Conservation (phyloP, 768 basidiomycete genomes). For the Kwoniella newhampshirensis region DNA sequence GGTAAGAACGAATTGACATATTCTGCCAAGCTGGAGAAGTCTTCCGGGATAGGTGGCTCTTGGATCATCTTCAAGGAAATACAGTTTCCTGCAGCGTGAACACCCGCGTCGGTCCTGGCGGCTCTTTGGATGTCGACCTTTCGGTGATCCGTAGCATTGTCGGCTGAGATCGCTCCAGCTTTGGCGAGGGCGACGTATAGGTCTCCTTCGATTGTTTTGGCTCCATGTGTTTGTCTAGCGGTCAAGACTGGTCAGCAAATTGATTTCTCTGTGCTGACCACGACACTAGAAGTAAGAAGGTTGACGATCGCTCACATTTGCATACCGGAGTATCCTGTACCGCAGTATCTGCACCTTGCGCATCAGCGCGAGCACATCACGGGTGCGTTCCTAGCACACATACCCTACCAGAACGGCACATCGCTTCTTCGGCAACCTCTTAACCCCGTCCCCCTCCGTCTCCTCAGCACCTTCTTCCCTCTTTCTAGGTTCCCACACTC, state of each 20-base stretch:
- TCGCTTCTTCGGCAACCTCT: conserved; percentile 42
- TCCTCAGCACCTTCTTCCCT: conserved; percentile 18
- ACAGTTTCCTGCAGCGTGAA: conserved; percentile 89
- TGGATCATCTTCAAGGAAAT: conserved; percentile 77
- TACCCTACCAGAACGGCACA: conserved; percentile 34
- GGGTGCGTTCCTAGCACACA: too few relatives aligned
- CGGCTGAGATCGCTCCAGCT: conserved; percentile 87
- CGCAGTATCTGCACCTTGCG: conserved; percentile 56
- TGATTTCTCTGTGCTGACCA: background rate
- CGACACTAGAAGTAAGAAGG: background rate
- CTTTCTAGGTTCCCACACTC: conserved; percentile 14
- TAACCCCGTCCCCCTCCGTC: conserved; percentile 15
- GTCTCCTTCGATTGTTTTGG: conserved; percentile 82
- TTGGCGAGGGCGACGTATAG: conserved; percentile 84
- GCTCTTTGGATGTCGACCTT: conserved; percentile 85
- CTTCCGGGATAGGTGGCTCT: conserved; percentile 60
- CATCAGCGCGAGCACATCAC: too few relatives aligned
- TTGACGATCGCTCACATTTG: conserved; percentile 70
- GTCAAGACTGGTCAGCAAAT: background rate
- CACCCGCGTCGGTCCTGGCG: conserved; percentile 94
- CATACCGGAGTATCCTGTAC: conserved; percentile 89
- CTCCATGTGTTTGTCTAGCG: conserved; percentile 64
- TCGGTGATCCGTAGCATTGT: conserved; percentile 85
- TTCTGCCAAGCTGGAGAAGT: conserved; percentile 59
- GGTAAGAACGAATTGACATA: conserved; percentile 86